Percentiles rank a stretch among this genome's conserved stretches.
phyloP scores from a whole-genome alignment of 1,284 basidiomycete species.

The Caloboletus firmus region DNA sequence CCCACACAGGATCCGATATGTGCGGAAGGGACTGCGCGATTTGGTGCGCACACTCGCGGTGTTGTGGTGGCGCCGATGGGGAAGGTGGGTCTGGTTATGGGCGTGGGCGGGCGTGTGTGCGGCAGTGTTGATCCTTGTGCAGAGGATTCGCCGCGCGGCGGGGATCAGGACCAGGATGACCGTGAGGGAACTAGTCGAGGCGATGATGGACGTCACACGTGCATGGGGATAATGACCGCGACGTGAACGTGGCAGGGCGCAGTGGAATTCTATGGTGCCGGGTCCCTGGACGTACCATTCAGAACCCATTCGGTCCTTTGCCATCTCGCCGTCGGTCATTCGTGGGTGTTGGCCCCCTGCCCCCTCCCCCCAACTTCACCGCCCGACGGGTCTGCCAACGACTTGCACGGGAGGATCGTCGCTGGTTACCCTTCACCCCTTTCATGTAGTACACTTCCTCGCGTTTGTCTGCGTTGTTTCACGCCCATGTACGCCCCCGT shows the following conservation, averaged over 20 bases:
- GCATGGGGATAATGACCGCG: neutral
- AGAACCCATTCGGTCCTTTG: no score
- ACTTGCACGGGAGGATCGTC: no score
- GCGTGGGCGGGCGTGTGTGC: constrained; percentile 25
- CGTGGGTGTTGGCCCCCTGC: no score
- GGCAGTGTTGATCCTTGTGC: neutral
- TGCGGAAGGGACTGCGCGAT: constrained; percentile 67
- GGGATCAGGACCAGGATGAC: neutral
- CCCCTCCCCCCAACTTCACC: no score
- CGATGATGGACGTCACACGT: neutral
- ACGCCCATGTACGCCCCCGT: no score
- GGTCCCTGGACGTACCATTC: no score
- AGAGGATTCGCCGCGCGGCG: neutral
- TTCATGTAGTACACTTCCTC: no score
- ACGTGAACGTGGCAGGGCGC: neutral
- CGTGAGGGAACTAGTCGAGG: neutral
- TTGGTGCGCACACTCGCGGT: constrained; percentile 62
- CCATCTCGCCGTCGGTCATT: no score
- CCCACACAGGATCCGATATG: constrained; percentile 41
- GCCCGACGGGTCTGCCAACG: no score
- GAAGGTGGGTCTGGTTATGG: constrained; percentile 39
- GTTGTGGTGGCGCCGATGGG: constrained; percentile 69
- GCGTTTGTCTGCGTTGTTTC: no score
- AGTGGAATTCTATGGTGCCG: no score
- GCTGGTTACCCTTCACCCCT: no score